Evolutionary conservation across 306 rosid species (phyloP).

Genomic region (Trichosanthes truncata): DNA sequence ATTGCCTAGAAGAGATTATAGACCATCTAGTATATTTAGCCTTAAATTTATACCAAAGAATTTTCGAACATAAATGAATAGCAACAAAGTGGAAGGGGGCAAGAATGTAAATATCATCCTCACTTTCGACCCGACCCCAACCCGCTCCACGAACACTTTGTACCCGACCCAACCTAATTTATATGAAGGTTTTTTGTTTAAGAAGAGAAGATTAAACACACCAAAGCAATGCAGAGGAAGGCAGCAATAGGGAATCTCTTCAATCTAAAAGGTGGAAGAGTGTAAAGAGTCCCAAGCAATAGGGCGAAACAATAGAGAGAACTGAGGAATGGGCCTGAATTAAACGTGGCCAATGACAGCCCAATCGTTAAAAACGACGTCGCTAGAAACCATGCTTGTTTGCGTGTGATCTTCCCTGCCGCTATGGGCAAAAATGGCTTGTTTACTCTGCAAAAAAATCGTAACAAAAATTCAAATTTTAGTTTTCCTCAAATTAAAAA

Average conservation of each 20-base stretch:
- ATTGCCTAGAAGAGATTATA: no score
- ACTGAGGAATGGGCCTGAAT: conserved; percentile 76
- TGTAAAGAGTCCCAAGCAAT: conserved; percentile 81
- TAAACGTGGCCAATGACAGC: conserved; percentile 46
- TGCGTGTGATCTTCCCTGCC: conserved; percentile 80
- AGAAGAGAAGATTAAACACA: conserved; percentile 20
- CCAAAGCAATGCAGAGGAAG: conserved; percentile 89
- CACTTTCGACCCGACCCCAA: not conserved
- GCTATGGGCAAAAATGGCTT: conserved; percentile 93
- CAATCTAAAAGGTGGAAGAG: conserved; percentile 90
- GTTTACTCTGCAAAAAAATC: conserved; percentile 64
- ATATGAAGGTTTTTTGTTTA: not conserved
- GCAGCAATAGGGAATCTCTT: conserved; percentile 90
- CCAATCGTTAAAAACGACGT: conserved; percentile 62
- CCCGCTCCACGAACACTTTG: not conserved
- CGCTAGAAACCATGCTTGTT: conserved; percentile 82
- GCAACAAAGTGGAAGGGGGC: not conserved
- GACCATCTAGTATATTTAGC: no score
- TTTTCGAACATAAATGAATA: no score
- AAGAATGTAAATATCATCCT: no score
- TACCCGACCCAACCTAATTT: no score
- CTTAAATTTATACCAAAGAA: no score
- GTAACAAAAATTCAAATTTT: not conserved
- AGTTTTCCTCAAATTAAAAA: no score
- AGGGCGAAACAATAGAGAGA: conserved; percentile 73